Evolutionary conservation across 2,329 filamentous ascomycete genomes (phyloP).

Genomic region (Teratosphaeria pseudoeucalypti): DNA sequence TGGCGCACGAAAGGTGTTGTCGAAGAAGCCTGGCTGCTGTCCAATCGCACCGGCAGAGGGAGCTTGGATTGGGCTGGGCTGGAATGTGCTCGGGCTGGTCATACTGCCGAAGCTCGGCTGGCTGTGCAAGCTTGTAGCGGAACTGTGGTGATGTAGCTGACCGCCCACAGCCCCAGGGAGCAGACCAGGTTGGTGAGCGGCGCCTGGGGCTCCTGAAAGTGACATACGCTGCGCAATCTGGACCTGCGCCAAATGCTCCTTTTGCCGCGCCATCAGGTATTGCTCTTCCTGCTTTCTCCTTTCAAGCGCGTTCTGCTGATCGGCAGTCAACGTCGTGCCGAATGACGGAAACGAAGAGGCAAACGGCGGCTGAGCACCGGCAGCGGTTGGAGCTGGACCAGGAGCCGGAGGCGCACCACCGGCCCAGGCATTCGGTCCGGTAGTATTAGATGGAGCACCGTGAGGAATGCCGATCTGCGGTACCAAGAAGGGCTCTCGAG

Average conservation of each 20-base stretch:
- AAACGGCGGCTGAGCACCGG: conserved; percentile 62
- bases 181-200: conserved; percentile 1
- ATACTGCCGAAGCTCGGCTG: conserved; percentile 96
- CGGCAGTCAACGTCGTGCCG: conserved; percentile 87
- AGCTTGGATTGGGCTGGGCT: conserved; percentile 47
- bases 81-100: conserved; percentile 67
- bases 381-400: conserved; percentile 22
- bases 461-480: conserved; percentile 94
- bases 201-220: conserved; percentile 27
- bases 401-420: conserved; percentile 13
- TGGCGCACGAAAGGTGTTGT: conserved; percentile 41
- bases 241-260: conserved; percentile 82
- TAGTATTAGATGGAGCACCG: conserved; percentile 50
- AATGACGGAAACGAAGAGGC: conserved; percentile 92
- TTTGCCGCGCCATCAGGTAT: conserved; percentile 89
- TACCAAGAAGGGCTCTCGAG: conserved; percentile 90
- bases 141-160: conserved; percentile 81
- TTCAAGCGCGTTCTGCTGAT: conserved; percentile 96
- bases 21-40: conserved; percentile 57
- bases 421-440: conserved; percentile 34
- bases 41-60: conserved; percentile 14
- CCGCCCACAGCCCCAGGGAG: conserved; percentile 28
- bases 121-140: conserved; percentile 89
- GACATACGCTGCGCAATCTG: conserved; percentile 67
- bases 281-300: conserved; percentile 96